Conservation (phyloP, 208 protist species). For the Wallacemonas collosoma region DNA sequence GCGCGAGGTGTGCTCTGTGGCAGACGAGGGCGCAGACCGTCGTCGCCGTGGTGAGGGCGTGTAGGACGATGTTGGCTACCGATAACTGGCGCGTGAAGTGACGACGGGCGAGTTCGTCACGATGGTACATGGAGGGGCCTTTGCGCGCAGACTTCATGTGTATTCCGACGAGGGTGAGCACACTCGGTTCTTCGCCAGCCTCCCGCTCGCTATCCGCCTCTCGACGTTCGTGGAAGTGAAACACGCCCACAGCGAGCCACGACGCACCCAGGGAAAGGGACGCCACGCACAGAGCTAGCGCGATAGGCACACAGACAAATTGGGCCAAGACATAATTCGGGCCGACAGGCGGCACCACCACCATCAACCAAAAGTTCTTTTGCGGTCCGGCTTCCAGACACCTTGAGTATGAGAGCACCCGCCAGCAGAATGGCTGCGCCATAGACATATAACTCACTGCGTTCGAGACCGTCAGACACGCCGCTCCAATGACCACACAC, state of each 20-base stretch:
- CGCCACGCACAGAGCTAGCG: not conserved
- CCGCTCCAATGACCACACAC: not conserved
- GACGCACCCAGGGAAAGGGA: not conserved
- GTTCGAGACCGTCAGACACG: not conserved
- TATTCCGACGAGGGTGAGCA: not conserved
- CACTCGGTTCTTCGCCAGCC: not conserved
- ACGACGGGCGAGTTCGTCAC: not conserved
- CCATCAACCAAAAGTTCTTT: not conserved
- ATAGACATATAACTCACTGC: not conserved
- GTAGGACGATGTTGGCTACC: not conserved
- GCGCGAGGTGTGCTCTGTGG: not conserved
- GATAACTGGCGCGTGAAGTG: not conserved
- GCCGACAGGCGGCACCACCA: not conserved
- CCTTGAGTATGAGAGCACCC: not conserved
- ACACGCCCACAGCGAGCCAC: not conserved
- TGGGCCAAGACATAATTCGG: not conserved
- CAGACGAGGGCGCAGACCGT: not conserved
- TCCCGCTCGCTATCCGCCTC: not conserved
- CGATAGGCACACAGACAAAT: not conserved
- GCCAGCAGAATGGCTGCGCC: not conserved
- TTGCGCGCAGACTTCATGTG: not conserved
- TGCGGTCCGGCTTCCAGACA: not conserved
- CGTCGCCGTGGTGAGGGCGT: not conserved
- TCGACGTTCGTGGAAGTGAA: not conserved
- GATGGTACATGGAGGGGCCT: not conserved